Conservation (phyloP, 1,139 yeast genomes). For the Saccharomycopsis crataegensis region DNA sequence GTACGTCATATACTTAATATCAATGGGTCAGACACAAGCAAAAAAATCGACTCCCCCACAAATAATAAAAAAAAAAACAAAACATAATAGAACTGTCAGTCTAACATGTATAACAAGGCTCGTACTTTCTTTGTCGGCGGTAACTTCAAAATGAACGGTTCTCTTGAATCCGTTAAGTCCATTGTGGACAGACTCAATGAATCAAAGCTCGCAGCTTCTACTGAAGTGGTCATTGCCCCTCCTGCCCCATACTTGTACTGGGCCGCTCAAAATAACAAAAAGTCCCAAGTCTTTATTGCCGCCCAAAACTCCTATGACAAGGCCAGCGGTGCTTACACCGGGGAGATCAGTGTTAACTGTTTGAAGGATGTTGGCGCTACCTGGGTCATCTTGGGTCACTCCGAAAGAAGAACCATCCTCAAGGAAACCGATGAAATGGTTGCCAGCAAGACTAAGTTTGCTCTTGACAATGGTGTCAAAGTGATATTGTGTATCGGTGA, state of each 20-base stretch:
- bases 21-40: no score
- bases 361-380: conserved; percentile 86
- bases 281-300: conserved; percentile 65
- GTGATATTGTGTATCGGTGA: conserved; percentile 98
- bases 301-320: conserved; percentile 89
- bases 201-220: conserved; percentile 62
- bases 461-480: conserved; percentile 78
- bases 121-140: conserved; percentile 98
- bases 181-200: conserved; percentile 79
- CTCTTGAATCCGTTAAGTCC: conserved; percentile 73
- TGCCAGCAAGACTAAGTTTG: conserved; percentile 92
- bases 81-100: no score
- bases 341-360: conserved; percentile 88
- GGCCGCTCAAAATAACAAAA: conserved; percentile 64
- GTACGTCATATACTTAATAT: no score
- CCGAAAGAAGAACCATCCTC: conserved; percentile 95
- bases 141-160: conserved; percentile 98
- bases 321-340: conserved; percentile 95
- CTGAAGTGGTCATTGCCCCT: conserved; percentile 91
- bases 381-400: conserved; percentile 97
- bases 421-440: conserved; percentile 86
- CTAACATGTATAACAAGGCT: conserved; percentile 35
- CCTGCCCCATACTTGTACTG: conserved; percentile 87
- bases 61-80: no score
- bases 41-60: no score